Evolutionary conservation across 148 eudicot genomes (phyloP).

Genomic region (Gaultheria prostrata): DNA sequence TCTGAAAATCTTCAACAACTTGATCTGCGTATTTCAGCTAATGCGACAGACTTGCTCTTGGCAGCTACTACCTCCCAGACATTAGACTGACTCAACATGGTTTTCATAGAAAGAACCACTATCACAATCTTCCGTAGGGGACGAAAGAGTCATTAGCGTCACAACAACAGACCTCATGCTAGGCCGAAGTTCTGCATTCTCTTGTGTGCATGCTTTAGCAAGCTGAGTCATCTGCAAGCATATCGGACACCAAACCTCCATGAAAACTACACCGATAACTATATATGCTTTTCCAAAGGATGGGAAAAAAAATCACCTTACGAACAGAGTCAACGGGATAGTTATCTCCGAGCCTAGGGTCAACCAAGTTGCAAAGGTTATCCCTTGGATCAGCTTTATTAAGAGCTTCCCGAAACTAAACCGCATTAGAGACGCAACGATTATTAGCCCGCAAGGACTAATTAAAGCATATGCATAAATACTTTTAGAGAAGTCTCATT

Average conservation of each 20-base stretch:
- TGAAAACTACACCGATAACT: not conserved
- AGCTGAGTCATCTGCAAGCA: conserved; percentile 48
- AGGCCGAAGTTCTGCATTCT: conserved; percentile 60
- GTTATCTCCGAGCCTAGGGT: conserved; percentile 30
- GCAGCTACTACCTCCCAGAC: conserved; percentile 51
- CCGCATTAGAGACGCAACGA: not conserved
- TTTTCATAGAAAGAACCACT: conserved; percentile 50
- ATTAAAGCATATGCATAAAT: not conserved
- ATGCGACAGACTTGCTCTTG: not conserved
- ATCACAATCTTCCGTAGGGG: conserved; percentile 66
- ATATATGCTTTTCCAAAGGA: no score
- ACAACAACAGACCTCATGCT: conserved; percentile 75
- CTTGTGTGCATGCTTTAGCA: conserved; percentile 72
- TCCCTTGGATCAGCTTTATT: conserved; percentile 45
- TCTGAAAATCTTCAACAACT: no score
- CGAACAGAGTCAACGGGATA: conserved; percentile 42
- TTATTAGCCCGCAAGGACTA: not conserved
- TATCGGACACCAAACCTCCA: not conserved
- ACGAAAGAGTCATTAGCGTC: conserved; percentile 60
- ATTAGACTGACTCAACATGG: conserved; percentile 45
- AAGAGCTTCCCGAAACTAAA: conserved; percentile 62
- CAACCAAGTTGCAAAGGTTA: conserved; percentile 51
- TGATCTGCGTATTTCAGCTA: not conserved
- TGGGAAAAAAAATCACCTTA: conserved; percentile 27
- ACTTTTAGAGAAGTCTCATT: not conserved